Base-by-base conservation (phyloP, 805 yeast species). In the Lachancea waltii region DNA sequence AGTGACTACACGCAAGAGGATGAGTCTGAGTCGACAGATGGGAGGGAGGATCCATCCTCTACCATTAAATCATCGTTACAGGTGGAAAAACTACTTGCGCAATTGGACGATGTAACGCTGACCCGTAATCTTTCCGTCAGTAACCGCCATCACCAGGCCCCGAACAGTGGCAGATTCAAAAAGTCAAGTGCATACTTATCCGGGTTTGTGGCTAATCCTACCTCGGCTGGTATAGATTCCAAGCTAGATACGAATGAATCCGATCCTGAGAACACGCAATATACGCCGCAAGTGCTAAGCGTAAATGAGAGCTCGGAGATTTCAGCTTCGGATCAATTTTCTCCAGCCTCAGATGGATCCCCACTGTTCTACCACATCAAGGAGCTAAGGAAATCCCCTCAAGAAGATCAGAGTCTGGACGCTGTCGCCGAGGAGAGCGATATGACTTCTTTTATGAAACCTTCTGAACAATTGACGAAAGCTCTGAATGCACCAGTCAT, bases 111-210 rank as follows among this genome's bases (percentile, higher is more conserved):
- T 30, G 54, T 53, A 4, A 51, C 61, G 1, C 41, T 47, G 9
- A 49, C 51, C 10, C 50, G 58, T 35, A 51, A 50, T 26, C 51
- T 51, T 19, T 39, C 48, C 16, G 33, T 31, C 31, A 33, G 33
- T 8, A 26, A 25, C 11, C 34, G 29, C 15, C 26, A 15, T 13
- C 35, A 32, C 3, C 7, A 15, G 6, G 8, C 25, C 7, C 18
- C 34, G 8, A 15, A 16, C 11, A 18, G 30, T 5, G 20, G 22
- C 17, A 42, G 35, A 9, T 16, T 44, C 26, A 56, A 58, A 37
- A 59, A 56, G 36, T 59, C 64, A n/a, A 59, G 64, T 38, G 63
- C 63, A 6, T 59, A 59, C 37, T 39, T 59, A 18, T 59, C 64
- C 6, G 58, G 58, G 3, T 54, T 43, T 18, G 29, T 35, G 14